A percentile compares a stretch with the other conserved stretches of the same genome.
These are phyloP conservation scores for Pythium scleroteichum DNA, from an alignment of 352 stramenopile genomes.

Conservation along the genomic window DNA sequence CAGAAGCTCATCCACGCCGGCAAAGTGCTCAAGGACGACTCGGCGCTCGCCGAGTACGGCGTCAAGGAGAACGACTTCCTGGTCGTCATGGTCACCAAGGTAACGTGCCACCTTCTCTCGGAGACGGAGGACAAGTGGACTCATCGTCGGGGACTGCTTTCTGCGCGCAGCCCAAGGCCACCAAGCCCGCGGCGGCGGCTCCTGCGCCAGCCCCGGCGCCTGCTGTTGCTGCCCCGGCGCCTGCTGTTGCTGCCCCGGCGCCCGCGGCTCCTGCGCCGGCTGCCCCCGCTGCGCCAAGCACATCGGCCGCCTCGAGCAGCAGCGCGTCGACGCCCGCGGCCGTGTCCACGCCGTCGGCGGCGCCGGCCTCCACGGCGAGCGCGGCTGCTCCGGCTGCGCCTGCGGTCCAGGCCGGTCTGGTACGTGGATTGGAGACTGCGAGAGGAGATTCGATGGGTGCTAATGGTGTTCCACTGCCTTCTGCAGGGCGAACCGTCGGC, in stretches of 20 bases:
- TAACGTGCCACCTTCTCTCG: conserved; percentile 13
- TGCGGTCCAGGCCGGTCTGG: conserved; percentile 23
- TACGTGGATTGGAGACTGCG: conserved; percentile 12
- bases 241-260: conserved; percentile 32
- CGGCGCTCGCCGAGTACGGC: conserved; percentile 75
- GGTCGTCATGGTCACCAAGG: conserved; percentile 88
- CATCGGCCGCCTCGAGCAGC: conserved; percentile 72
- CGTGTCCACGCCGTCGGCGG: conserved; percentile 65
- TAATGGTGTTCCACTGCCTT: not conserved
- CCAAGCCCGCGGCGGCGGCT: conserved; percentile 38
- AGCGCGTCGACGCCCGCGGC: conserved; percentile 55
- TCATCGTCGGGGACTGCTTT: too few species aligned
- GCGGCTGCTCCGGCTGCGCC: conserved; percentile 33
- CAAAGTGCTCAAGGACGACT: conserved; percentile 89
- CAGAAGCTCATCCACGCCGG: conserved; percentile 89
- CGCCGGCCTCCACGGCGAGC: conserved; percentile 42
- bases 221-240: conserved; percentile 26
- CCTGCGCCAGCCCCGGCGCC: conserved; percentile 36
- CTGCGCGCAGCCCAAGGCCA: conserved; percentile 65
- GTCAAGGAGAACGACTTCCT: conserved; percentile 89
- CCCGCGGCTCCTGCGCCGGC: conserved; percentile 28
- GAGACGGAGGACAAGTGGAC: too few species aligned
- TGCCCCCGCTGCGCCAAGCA: conserved; percentile 47
- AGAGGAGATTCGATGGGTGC: not conserved
- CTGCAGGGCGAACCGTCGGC: conserved; percentile 47